phyloP scores from a whole-genome alignment of 495 filamentous ascomycete species.

The Tuber magnatum region DNA sequence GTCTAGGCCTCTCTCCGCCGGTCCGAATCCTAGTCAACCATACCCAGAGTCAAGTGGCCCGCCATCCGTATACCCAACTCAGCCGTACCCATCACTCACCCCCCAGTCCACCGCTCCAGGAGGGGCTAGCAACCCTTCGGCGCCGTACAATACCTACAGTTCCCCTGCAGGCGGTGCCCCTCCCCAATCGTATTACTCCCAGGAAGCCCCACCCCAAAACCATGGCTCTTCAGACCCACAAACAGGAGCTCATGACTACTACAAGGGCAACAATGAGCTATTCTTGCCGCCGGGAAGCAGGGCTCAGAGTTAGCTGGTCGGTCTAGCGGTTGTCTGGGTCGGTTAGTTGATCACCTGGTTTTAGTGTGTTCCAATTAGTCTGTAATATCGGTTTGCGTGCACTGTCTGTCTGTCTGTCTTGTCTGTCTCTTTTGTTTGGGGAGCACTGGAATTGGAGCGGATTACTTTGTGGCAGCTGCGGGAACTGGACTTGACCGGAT shows the following conservation, averaged over 20 bases:
- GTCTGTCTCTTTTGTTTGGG: background rate
- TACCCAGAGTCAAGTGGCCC: constrained; percentile 6
- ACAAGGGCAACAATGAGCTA: constrained; percentile 33
- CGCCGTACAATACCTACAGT: constrained; percentile 27
- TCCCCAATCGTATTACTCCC: constrained; percentile 28
- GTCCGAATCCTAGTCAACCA: constrained; percentile 5
- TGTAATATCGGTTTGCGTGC: background rate
- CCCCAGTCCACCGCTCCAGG: constrained; percentile 18
- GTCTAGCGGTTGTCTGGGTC: background rate
- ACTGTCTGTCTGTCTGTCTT: background rate
- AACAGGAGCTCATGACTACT: constrained; percentile 36
- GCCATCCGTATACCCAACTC: constrained; percentile 7
- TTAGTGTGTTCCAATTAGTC: constrained; percentile 8
- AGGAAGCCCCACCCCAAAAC: constrained; percentile 29
- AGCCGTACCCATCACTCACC: constrained; percentile 22
- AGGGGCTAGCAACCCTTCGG: constrained; percentile 8
- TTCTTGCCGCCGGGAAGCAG: constrained; percentile 37
- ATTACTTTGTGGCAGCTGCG: constrained; percentile 7
- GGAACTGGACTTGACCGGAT: background rate
- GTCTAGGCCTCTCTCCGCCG: constrained; percentile 20
- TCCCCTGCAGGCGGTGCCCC: constrained; percentile 21
- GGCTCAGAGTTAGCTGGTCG: constrained; percentile 28
- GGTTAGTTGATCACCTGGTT: constrained; percentile 4
- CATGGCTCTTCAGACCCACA: constrained; percentile 8
- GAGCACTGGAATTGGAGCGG: background rate